phyloP scores from a whole-genome alignment of 208 protist genomes.

The Phytomonas francai region DNA sequence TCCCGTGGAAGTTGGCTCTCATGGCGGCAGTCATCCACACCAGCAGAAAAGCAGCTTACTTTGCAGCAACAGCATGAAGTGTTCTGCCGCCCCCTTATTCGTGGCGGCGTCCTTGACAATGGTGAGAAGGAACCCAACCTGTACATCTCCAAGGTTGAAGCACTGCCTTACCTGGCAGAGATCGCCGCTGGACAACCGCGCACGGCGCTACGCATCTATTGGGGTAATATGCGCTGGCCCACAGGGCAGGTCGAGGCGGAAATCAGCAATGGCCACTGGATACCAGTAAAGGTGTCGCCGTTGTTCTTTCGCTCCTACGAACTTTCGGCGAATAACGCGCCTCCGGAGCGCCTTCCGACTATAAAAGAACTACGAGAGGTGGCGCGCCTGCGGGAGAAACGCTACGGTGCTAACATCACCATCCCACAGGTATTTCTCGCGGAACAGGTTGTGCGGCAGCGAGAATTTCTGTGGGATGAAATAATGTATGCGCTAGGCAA shows the following conservation, averaged over 20 bases:
- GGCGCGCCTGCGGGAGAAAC: conserved; percentile 28
- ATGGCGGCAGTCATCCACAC: conserved; percentile 5
- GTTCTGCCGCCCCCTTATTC: conserved; percentile 58
- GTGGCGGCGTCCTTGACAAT: conserved; percentile 33
- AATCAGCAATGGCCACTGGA: conserved; percentile 80
- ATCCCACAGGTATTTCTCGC: conserved; percentile 69
- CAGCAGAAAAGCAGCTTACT: neutral
- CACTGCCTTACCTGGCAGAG: conserved; percentile 67
- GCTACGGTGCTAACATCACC: conserved; percentile 55
- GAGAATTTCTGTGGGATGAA: conserved; percentile 82
- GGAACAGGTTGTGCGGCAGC: conserved; percentile 56
- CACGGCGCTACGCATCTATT: conserved; percentile 77
- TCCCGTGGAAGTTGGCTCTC: neutral
- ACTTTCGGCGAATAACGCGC: conserved; percentile 16
- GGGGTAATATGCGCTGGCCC: conserved; percentile 78
- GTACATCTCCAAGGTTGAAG: conserved; percentile 72
- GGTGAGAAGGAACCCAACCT: conserved; percentile 63
- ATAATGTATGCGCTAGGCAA: conserved; percentile 77
- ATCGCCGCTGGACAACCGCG: conserved; percentile 59
- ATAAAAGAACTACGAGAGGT: conserved; percentile 40
- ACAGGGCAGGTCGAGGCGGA: conserved; percentile 67
- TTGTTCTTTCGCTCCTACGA: conserved; percentile 71
- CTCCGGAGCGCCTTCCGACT: conserved; percentile 55
- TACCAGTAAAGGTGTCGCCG: conserved; percentile 68
- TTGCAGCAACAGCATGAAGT: conserved; percentile 28